These are phyloP conservation scores for Magnolia officinalis DNA, from an alignment of 164 flowering plant species.

Conservation along the genomic window DNA sequence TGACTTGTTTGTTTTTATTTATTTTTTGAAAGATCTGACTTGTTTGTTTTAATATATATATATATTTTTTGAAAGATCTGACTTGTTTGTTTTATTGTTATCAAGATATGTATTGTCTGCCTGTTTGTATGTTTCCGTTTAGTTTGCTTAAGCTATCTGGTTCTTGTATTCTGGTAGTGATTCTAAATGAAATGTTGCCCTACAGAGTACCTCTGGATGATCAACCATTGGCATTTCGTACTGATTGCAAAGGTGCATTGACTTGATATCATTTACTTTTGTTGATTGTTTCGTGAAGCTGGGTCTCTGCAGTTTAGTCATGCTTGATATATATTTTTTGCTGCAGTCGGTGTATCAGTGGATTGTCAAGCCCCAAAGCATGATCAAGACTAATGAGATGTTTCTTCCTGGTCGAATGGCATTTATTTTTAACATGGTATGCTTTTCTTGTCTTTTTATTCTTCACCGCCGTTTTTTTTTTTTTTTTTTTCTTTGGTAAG, in stretches of 20 bases:
- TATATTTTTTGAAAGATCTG: too few relatives aligned
- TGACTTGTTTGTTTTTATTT: too few relatives aligned
- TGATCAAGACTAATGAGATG: slow-evolving; percentile 86
- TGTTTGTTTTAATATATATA: too few relatives aligned
- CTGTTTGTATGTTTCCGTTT: background rate
- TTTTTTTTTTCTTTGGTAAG: too few relatives aligned
- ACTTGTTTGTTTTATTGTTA: background rate
- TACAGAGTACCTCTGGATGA: slow-evolving; percentile 72
- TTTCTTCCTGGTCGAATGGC: slow-evolving; percentile 97
- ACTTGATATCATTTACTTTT: background rate
- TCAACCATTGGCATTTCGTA: slow-evolving; percentile 74
- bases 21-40: too few relatives aligned
- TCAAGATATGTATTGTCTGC: background rate
- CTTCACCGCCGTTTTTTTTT: background rate
- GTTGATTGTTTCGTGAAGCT: slow-evolving; percentile 2
- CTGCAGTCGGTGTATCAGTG: slow-evolving; percentile 91
- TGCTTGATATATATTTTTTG: slow-evolving; percentile 7
- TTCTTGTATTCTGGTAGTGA: background rate
- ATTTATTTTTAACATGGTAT: slow-evolving; percentile 83
- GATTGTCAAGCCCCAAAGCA: slow-evolving; percentile 85
- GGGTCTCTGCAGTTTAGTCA: slow-evolving; percentile 4
- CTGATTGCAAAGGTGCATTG: slow-evolving; percentile 69
- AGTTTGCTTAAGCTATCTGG: background rate
- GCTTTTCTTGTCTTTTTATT: slow-evolving; percentile 2
- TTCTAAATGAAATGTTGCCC: background rate